Evolutionary conservation across 2,329 filamentous ascomycete genomes (phyloP).

Genomic region (Cladosporium phlei): DNA sequence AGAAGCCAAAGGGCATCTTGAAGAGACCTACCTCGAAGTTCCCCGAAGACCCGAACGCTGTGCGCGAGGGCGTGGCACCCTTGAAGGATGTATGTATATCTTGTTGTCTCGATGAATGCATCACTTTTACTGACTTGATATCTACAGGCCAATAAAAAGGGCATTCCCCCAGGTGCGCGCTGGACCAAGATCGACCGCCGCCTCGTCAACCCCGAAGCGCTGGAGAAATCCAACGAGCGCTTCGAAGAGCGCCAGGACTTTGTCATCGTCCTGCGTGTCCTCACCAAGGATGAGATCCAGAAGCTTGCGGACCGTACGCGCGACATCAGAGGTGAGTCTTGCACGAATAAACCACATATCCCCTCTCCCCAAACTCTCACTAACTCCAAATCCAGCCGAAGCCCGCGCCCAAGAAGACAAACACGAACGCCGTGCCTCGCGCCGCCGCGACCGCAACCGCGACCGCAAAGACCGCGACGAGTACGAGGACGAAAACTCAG

Average conservation of each 20-base stretch:
- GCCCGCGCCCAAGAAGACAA: constrained; percentile 24
- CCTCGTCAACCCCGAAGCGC: constrained; percentile 81
- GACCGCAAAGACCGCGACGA: constrained; percentile 30
- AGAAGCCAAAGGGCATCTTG: constrained; percentile 76
- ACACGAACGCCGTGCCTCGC: constrained; percentile 23
- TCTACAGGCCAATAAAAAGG: constrained; percentile 32
- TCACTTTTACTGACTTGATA: constrained; percentile 12
- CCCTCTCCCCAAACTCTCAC: neutral
- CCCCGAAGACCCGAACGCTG: constrained; percentile 76
- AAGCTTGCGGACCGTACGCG: constrained; percentile 76
- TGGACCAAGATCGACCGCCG: constrained; percentile 92
- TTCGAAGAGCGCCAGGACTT: constrained; percentile 91
- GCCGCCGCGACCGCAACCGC: constrained; percentile 23
- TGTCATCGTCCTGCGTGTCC: constrained; percentile 83
- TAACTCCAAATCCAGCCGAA: constrained; percentile 13
- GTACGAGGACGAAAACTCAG: constrained; percentile 31
- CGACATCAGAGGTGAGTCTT: constrained; percentile 59
- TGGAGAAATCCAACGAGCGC: constrained; percentile 81
- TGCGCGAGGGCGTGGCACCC: constrained; percentile 88
- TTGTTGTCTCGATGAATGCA: neutral
- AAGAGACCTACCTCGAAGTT: constrained; percentile 78
- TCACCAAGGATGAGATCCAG: constrained; percentile 86
- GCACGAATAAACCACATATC: neutral
- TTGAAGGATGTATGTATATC: constrained; percentile 62
- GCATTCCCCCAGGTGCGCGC: constrained; percentile 61